Base-by-base conservation (phyloP, 768 basidiomycete genomes). In the Serendipita sp. region DNA sequence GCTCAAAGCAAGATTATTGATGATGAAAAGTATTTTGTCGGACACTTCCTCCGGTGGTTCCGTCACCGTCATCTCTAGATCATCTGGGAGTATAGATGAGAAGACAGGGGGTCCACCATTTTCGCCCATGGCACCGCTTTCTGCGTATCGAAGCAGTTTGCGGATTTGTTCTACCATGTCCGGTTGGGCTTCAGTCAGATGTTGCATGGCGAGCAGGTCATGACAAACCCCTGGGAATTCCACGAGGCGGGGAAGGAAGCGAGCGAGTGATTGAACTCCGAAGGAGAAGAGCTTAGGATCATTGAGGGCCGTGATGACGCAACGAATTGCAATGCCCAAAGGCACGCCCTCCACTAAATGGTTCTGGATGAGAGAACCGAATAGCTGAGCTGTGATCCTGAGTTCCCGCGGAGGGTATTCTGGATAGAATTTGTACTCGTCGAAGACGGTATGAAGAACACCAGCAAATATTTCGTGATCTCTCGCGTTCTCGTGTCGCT, bases 361-460 rank as follows among this genome's bases (percentile, higher is more conserved):
- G 71, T 88, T 84, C 69, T 96, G 90, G 69, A 99, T 96, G 70
- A 99, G 82, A 35, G 92, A 93, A 38, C 96, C 96, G 68, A 98
- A 98, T 34, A 99, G 82, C 71, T 92, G 88, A 54, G 90, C 96
- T 4, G 96, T 98, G 85, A 98, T 92, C 63, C 86, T 85, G 53
- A 98, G 81, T 76, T 98, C 93, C 68, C 93, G 88, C 45, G 89
- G 80, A 30, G 96, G 96, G 71, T 92, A 92, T 45, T 89, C 88
- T 72, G 95, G 92, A 83, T 98, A 96, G 80, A 97, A 99, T 71
- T 93, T 94, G 84, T 96, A 96, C 76, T 99, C 96, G 83, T 98
- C 96, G 76, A 99, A 97, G 48, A 99, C 83, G 79, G 96, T 95
- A 77, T 97, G 94, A 62, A 99, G 86, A 86, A 96, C 96, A 83